Base-by-base conservation (phyloP, 140 eudicot genomes). In the Stevia rebaudiana region DNA sequence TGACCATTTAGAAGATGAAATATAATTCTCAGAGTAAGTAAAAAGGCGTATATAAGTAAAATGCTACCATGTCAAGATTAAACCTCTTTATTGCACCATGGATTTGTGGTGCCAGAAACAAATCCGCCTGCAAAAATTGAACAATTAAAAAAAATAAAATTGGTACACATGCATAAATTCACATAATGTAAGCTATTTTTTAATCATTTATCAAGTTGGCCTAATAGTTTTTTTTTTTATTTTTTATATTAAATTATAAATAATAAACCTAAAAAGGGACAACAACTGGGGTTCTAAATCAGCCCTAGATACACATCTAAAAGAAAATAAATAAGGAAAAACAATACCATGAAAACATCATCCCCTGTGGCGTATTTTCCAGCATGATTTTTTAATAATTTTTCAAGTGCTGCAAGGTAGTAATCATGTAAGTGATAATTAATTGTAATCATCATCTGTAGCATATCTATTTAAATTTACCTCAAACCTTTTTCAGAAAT, bases 101-200 rank as follows among this genome's bases (percentile, higher is more conserved):
- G 59, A 91, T 77, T 75, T 91, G 96, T 17, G 96, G 98, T 19
- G 89, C 96, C 69, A 91, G 73, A 67, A 87, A 91, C 51, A 88
- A 63, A 71, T 91, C 98, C 50, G 95, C 96, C 96, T 91, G 98
- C 86, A 78, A 63, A 69, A 19, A 31, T 50, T 16, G 47, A 33
- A 28, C 8, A 51, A 49, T 8, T 49, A 57, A 10, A 57, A 61
- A 44, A 18, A 60, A 43, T 11, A 52, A 53, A 15, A 21, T 3
- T 5, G 4, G 23, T 33, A n/a, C 3, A 16, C 9, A 5, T 56
- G 23, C 41, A 28, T 28, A 28, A 28, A 28, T 28, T 28, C 33
- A 28, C 33, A 28, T 28, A 28, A 28, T 28, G 33, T 21, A 22
- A 64, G 35, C 50, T 15, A 1, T 12, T 16, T 30, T 47, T 41